These are phyloP conservation scores for Malassezia brasiliensis DNA, from an alignment of 1,284 basidiomycete genomes.

Conservation along the genomic window DNA sequence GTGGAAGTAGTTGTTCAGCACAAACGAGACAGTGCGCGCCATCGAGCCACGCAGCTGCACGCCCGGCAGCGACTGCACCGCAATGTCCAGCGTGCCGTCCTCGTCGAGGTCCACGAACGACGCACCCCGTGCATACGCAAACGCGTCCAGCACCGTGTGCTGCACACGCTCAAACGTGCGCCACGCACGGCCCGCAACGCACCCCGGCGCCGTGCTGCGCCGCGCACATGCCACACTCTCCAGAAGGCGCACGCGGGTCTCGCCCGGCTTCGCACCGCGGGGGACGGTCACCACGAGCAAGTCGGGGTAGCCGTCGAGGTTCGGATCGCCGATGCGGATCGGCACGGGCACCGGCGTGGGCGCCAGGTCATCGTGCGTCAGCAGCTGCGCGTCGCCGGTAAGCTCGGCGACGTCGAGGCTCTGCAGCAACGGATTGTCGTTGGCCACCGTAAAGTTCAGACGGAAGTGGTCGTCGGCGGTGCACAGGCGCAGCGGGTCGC, in stretches of 20 bases:
- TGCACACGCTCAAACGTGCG: slow-evolving; percentile 6
- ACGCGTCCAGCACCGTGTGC: slow-evolving; percentile 53
- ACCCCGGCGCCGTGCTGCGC: slow-evolving; percentile 35
- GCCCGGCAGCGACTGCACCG: slow-evolving; percentile 61
- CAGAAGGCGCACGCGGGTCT: slow-evolving; percentile 60
- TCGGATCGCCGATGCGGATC: slow-evolving; percentile 75
- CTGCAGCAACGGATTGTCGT: slow-evolving; percentile 50
- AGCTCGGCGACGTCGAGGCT: slow-evolving; percentile 1
- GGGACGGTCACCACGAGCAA: slow-evolving; percentile 60
- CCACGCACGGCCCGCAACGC: slow-evolving; percentile 13
- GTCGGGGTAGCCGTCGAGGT: slow-evolving; percentile 92
- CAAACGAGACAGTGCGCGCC: slow-evolving; percentile 57
- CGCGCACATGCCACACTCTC: slow-evolving; percentile 63
- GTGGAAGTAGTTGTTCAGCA: slow-evolving; percentile 96
- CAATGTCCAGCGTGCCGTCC: slow-evolving; percentile 85
- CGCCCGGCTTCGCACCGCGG: slow-evolving; percentile 40
- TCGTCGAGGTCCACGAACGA: slow-evolving; percentile 89
- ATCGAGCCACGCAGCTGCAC: slow-evolving; percentile 22
- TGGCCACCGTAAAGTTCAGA: slow-evolving; percentile 60
- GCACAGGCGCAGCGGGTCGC: slow-evolving; percentile 71
- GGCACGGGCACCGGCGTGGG: slow-evolving; percentile 60
- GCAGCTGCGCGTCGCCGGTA: slow-evolving; percentile 52
- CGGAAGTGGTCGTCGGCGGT: slow-evolving; percentile 67
- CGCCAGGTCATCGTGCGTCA: slow-evolving; percentile 60
- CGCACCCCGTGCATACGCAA: slow-evolving; percentile 69